Evolutionary conservation across 2,329 filamentous ascomycete species (phyloP).

Genomic region (Nemania sp.): DNA sequence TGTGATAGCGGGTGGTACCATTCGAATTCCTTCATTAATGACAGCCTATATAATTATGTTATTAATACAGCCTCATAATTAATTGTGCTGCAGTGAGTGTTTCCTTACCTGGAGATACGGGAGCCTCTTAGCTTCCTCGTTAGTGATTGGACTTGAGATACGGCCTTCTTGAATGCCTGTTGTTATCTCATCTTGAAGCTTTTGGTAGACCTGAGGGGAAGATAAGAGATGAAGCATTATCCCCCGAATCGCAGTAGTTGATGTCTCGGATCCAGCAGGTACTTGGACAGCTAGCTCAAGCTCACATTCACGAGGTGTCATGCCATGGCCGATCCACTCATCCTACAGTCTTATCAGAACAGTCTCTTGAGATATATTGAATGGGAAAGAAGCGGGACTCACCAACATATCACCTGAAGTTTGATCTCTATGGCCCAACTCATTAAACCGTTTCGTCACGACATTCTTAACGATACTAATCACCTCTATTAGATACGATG

Average conservation of each 20-base stretch:
- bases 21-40: constrained; percentile 35
- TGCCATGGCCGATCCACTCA: constrained; percentile 35
- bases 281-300: constrained; percentile 35
- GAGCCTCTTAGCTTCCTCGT: constrained; percentile 32
- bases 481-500: not conserved
- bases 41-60: constrained; percentile 31
- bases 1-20: constrained; percentile 30
- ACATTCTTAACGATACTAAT: constrained; percentile 28
- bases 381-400: not conserved
- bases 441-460: constrained; percentile 31
- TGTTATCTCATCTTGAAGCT: constrained; percentile 30
- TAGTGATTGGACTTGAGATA: constrained; percentile 34
- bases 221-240: constrained; percentile 32
- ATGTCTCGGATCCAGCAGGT: constrained; percentile 33
- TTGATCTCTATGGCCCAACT: not conserved
- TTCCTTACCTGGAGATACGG: constrained; percentile 35
- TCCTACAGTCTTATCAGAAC: constrained; percentile 21
- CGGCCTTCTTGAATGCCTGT: constrained; percentile 22
- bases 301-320: constrained; percentile 35
- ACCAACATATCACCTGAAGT: constrained; percentile 32
- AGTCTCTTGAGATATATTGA: not conserved
- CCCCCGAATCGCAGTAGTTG: constrained; percentile 30
- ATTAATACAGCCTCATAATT: not conserved
- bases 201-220: constrained; percentile 27
- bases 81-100: not conserved